Evolutionary conservation across 2,329 filamentous ascomycete genomes (phyloP).

Genomic region (Colletotrichum limetticola): DNA sequence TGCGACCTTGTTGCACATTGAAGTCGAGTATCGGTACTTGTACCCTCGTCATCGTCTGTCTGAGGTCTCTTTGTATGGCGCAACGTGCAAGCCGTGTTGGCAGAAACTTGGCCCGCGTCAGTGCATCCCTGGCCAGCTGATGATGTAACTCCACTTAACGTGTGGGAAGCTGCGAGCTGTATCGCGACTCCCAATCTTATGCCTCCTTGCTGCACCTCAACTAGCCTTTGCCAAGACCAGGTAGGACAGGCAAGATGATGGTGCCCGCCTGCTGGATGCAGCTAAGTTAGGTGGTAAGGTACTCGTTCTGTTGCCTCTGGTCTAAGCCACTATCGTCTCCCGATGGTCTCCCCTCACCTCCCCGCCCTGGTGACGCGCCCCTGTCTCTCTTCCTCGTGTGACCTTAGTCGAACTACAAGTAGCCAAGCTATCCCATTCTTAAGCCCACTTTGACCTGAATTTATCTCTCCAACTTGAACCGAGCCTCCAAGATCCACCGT

Average conservation of each 20-base stretch:
- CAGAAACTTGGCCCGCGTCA: constrained; percentile 35
- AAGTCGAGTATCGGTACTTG: neutral
- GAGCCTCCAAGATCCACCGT: neutral
- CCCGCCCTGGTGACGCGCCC: constrained; percentile 24
- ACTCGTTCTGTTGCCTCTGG: neutral
- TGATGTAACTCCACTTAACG: constrained; percentile 31
- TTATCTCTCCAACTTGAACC: neutral
- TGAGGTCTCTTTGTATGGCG: neutral
- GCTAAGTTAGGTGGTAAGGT: neutral
- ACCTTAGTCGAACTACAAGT: constrained; percentile 26
- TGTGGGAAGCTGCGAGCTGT: neutral
- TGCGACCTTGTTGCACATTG: neutral
- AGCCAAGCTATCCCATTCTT: constrained; percentile 22
- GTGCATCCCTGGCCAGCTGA: constrained; percentile 25
- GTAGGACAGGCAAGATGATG: neutral
- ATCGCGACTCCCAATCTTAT: constrained; percentile 19
- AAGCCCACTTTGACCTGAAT: neutral
- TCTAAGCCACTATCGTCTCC: constrained; percentile 28
- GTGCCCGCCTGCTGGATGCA: neutral
- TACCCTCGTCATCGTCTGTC: neutral
- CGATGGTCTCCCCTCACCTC: constrained; percentile 12
- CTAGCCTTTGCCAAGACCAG: constrained; percentile 25
- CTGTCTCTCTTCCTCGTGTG: constrained; percentile 3
- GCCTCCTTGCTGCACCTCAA: neutral
- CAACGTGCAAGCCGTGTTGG: neutral